phyloP scores from a whole-genome alignment of 2,329 filamentous ascomycete genomes.

The Diaporthe caulivora region DNA sequence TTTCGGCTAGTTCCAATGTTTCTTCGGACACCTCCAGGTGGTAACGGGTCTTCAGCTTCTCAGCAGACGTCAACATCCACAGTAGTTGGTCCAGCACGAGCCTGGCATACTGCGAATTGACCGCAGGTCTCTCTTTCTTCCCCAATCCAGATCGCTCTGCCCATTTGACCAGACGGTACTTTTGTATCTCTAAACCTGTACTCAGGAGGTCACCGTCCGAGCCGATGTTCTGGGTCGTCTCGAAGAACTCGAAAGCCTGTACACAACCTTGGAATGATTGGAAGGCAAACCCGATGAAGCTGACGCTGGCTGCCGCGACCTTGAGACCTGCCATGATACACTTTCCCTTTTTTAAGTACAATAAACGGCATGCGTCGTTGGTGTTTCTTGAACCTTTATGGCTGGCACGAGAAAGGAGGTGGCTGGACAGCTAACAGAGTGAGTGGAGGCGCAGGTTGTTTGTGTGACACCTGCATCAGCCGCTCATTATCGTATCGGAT shows the following conservation, averaged over 20 bases:
- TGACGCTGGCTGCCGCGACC: conserved; percentile 36
- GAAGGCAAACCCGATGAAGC: conserved; percentile 37
- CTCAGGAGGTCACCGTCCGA: conserved; percentile 41
- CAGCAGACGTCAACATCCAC: conserved; percentile 40
- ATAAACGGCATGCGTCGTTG: background rate
- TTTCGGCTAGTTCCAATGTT: conserved; percentile 16
- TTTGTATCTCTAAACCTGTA: conserved; percentile 42
- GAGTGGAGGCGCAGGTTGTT: background rate
- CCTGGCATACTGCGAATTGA: conserved; percentile 42
- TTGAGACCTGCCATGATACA: conserved; percentile 20
- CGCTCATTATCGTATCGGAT: background rate
- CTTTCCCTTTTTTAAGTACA: background rate
- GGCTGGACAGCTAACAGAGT: background rate
- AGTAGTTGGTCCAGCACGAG: conserved; percentile 40
- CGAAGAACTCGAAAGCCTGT: conserved; percentile 41
- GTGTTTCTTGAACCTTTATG: background rate
- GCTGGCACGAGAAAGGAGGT: background rate
- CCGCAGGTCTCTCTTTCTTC: conserved; percentile 33
- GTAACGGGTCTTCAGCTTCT: conserved; percentile 39
- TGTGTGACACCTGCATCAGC: conserved; percentile 7
- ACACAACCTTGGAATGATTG: conserved; percentile 41
- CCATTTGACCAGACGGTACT: conserved; percentile 42
- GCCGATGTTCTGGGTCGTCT: conserved; percentile 41
- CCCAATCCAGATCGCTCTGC: conserved; percentile 38
- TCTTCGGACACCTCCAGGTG: conserved; percentile 41